Percentiles rank a stretch among this genome's conserved stretches.
These are phyloP conservation scores for Yarrowia sp. DNA, from an alignment of 805 yeast species.

Conservation along the genomic window DNA sequence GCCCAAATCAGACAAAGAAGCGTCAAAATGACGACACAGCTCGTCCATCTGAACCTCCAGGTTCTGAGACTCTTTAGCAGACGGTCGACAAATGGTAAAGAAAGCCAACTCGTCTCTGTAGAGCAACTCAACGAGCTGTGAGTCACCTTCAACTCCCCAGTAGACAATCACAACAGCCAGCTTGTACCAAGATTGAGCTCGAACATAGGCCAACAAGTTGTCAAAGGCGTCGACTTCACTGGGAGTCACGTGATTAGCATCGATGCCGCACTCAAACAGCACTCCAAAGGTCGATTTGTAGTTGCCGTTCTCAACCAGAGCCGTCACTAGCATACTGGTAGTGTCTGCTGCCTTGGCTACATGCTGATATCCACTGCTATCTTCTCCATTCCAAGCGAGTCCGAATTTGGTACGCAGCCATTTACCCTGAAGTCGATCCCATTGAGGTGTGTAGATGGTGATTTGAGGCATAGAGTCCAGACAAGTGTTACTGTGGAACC, in stretches of 20 bases:
- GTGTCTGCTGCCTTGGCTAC: background rate
- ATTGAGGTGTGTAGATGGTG: conserved; percentile 41
- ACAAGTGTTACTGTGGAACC: background rate
- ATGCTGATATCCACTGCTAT: background rate
- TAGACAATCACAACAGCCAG: conserved; percentile 9
- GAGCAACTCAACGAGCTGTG: background rate
- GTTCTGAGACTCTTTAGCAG: background rate
- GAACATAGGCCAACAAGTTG: background rate
- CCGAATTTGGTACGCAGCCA: conserved; percentile 52
- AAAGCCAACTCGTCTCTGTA: background rate
- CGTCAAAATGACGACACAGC: background rate
- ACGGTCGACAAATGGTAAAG: conserved; percentile 10
- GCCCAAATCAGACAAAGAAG: background rate
- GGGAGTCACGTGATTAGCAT: background rate
- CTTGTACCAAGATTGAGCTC: conserved; percentile 14
- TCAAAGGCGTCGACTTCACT: conserved; percentile 5
- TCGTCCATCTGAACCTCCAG: conserved; percentile 14
- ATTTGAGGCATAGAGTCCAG: background rate
- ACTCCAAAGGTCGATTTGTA: conserved; percentile 3
- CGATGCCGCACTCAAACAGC: conserved; percentile 14
- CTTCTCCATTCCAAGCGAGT: conserved; percentile 40
- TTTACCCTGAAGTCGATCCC: conserved; percentile 47
- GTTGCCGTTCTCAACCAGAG: background rate
- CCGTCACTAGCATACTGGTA: background rate
- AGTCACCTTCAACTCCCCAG: conserved; percentile 10